Percentiles rank a stretch among this genome's conserved stretches.
phyloP scores from a whole-genome alignment of 352 stramenopile genomes.

The Phytophthora cryptogea region DNA sequence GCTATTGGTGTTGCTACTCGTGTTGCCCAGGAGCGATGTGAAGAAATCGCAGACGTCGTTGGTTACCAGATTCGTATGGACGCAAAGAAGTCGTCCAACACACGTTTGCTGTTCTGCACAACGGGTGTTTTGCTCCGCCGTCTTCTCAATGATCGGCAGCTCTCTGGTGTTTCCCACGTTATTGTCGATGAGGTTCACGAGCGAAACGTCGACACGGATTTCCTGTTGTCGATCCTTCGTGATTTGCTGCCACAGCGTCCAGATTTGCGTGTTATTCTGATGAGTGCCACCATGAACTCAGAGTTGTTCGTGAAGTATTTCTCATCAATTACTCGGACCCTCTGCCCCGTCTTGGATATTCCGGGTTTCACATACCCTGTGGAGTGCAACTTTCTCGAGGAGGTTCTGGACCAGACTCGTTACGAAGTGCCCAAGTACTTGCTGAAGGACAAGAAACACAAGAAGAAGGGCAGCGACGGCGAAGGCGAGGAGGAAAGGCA shows the following conservation, averaged over 20 bases:
- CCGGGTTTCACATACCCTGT: conserved; percentile 87
- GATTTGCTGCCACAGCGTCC: conserved; percentile 73
- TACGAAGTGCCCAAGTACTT: conserved; percentile 73
- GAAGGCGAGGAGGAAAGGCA: conserved; percentile 25
- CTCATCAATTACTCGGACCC: conserved; percentile 44
- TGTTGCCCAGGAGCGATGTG: conserved; percentile 94
- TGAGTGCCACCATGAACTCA: conserved; percentile 96
- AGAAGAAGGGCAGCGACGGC: conserved; percentile 40
- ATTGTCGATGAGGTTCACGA: conserved; percentile 99
- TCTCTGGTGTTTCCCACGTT: conserved; percentile 94
- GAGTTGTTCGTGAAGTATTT: conserved; percentile 90
- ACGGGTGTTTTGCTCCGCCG: conserved; percentile 94
- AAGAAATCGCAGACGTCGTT: conserved; percentile 84
- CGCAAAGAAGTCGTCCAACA: conserved; percentile 86
- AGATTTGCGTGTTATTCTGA: conserved; percentile 93
- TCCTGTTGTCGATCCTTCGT: conserved; percentile 94
- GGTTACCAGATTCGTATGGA: conserved; percentile 98
- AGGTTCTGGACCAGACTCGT: conserved; percentile 60
- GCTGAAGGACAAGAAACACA: conserved; percentile 58
- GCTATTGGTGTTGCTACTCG: conserved; percentile 96
- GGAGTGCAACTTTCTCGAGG: conserved; percentile 76
- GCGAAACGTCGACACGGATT: conserved; percentile 96
- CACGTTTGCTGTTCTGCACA: conserved; percentile 95
- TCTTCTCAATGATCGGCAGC: conserved; percentile 89
- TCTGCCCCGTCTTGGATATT: conserved; percentile 82